Evolutionary conservation across 2,329 filamentous ascomycete species (phyloP).

Genomic region (Massarina eburnea): DNA sequence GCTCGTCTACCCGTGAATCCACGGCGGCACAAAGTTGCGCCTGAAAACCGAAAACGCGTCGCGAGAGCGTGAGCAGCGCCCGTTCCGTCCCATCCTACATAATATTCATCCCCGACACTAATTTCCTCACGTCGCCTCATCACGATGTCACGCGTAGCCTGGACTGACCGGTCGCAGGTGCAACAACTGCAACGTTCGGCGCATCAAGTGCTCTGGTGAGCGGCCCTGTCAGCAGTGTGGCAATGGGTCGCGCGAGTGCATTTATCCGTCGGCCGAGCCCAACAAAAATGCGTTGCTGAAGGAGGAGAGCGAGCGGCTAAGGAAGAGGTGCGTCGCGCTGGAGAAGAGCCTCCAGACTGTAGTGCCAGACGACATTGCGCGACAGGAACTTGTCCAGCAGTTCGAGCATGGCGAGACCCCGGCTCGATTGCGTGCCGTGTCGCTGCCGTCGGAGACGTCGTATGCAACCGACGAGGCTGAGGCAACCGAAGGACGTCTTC

Average conservation of each 20-base stretch:
- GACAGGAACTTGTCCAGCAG: slow-evolving; percentile 12
- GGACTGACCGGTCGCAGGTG: slow-evolving; percentile 17
- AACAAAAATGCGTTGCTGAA: slow-evolving; percentile 17
- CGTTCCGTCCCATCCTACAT: background rate
- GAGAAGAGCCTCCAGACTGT: slow-evolving; percentile 18
- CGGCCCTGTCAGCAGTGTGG: slow-evolving; percentile 28
- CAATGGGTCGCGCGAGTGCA: slow-evolving; percentile 20
- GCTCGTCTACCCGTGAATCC: slow-evolving; percentile 24
- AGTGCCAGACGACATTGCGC: slow-evolving; percentile 16
- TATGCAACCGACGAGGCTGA: slow-evolving; percentile 14
- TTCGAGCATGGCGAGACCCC: slow-evolving; percentile 12
- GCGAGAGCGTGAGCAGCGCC: slow-evolving; percentile 19
- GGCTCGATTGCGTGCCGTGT: slow-evolving; percentile 8
- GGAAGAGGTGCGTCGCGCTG: slow-evolving; percentile 21
- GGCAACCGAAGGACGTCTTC: slow-evolving; percentile 17
- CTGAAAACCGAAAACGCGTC: slow-evolving; percentile 24
- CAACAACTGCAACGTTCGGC: slow-evolving; percentile 29
- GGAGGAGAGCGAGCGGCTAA: slow-evolving; percentile 24
- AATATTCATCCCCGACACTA: background rate
- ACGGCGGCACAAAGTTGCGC: slow-evolving; percentile 24
- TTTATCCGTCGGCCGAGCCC: slow-evolving; percentile 24
- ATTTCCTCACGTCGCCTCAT: no score
- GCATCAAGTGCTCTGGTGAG: slow-evolving; percentile 28
- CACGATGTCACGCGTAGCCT: background rate
- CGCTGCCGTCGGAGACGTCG: slow-evolving; percentile 8